Conservation (phyloP, 352 stramenopile genomes). For the Globisporangium uncinulatum region DNA sequence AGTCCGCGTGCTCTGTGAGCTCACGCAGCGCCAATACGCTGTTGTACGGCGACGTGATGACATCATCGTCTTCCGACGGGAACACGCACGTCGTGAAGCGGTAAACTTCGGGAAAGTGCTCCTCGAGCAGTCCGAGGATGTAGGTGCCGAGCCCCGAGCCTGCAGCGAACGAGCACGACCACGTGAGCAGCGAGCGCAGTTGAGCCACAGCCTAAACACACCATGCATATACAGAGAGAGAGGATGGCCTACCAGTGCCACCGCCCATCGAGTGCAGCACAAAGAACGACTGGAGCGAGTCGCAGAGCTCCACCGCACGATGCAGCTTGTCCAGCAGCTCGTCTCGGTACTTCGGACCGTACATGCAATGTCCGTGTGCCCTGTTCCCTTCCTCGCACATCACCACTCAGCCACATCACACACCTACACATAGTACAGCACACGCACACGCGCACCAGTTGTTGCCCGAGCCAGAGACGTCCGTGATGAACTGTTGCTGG, state of each 20-base stretch:
- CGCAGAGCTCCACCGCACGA: slow-evolving; percentile 75
- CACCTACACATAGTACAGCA: too few species aligned
- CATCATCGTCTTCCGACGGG: slow-evolving; percentile 86
- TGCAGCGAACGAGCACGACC: not conserved
- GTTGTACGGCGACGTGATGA: slow-evolving; percentile 93
- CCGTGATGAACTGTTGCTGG: slow-evolving; percentile 80
- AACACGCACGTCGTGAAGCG: slow-evolving; percentile 81
- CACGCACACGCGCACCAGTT: slow-evolving; percentile 59
- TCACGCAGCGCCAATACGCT: slow-evolving; percentile 71
- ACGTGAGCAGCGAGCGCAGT: too few species aligned
- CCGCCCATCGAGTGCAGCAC: slow-evolving; percentile 91
- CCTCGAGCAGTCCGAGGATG: slow-evolving; percentile 77
- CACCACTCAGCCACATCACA: not conserved
- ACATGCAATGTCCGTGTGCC: slow-evolving; percentile 86
- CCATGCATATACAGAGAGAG: not conserved
- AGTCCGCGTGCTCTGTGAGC: slow-evolving; percentile 86
- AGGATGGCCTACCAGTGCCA: slow-evolving; percentile 42
- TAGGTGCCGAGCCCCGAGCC: slow-evolving; percentile 89
- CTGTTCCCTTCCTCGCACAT: slow-evolving; percentile 9
- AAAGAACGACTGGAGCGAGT: slow-evolving; percentile 92
- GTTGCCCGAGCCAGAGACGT: slow-evolving; percentile 89
- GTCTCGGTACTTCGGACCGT: slow-evolving; percentile 77
- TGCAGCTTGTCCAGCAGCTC: slow-evolving; percentile 69
- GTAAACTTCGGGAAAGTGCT: slow-evolving; percentile 84
- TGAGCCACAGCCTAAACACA: too few species aligned